phyloP scores from a whole-genome alignment of 2,329 filamentous ascomycete genomes.

The Monosporascus sp. region DNA sequence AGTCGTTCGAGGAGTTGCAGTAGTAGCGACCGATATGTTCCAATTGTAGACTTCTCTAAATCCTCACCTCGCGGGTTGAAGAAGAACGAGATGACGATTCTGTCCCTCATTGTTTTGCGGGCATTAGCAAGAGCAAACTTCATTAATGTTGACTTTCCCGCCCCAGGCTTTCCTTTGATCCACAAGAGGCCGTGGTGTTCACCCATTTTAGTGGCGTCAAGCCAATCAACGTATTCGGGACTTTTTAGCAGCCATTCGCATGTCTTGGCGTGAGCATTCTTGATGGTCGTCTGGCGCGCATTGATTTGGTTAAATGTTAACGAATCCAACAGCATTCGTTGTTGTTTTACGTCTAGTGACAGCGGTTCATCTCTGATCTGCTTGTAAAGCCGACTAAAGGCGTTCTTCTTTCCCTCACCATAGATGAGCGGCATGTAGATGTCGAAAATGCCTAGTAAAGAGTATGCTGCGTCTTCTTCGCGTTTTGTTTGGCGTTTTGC shows the following conservation, averaged over 20 bases:
- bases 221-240: conserved; percentile 32
- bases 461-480: no score
- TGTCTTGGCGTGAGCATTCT: conserved; percentile 28
- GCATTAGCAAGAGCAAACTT: conserved; percentile 29
- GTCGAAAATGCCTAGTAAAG: no score
- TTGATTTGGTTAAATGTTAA: conserved; percentile 35
- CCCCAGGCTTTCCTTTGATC: conserved; percentile 30
- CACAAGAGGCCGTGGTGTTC: conserved; percentile 23
- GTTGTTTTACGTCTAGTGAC: not conserved
- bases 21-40: conserved; percentile 47
- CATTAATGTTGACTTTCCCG: conserved; percentile 37
- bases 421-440: no score
- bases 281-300: conserved; percentile 28
- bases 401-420: no score
- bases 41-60: conserved; percentile 39
- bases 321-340: conserved; percentile 16
- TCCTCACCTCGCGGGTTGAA: conserved; percentile 41
- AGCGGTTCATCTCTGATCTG: no score
- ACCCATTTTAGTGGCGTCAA: conserved; percentile 16
- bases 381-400: no score
- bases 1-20: conserved; percentile 36
- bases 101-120: conserved; percentile 10
- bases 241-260: conserved; percentile 36
- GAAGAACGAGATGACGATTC: conserved; percentile 37
- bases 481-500: no score